Conservation (phyloP, 768 basidiomycete genomes). For the Arthromyces matolae region DNA sequence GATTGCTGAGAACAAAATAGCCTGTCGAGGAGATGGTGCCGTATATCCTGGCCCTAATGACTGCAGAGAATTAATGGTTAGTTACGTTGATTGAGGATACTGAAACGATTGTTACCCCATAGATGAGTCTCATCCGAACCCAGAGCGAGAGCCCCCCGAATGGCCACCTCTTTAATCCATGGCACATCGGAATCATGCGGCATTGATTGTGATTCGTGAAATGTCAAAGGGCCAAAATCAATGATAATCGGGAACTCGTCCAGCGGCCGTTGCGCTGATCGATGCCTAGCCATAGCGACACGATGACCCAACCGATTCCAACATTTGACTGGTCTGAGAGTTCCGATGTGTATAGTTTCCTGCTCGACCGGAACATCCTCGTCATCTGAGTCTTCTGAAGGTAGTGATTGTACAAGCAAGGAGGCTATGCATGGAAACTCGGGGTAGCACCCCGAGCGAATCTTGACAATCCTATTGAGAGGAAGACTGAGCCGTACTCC, state of each 20-base stretch:
- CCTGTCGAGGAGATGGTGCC: conserved; percentile 35
- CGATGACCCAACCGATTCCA: conserved; percentile 27
- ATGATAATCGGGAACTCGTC: conserved; percentile 29
- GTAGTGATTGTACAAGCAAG: conserved; percentile 21
- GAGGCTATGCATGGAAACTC: conserved; percentile 25
- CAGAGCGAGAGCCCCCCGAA: conserved; percentile 31
- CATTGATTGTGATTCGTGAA: conserved; percentile 21
- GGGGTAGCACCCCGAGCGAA: conserved; percentile 20
- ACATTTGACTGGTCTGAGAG: conserved; percentile 19
- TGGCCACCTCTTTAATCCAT: conserved; percentile 24
- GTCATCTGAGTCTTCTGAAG: conserved; percentile 17
- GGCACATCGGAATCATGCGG: conserved; percentile 11
- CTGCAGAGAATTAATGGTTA: conserved; percentile 19
- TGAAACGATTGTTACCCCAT: conserved; percentile 28
- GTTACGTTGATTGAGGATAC: background rate
- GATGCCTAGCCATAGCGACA: conserved; percentile 27
- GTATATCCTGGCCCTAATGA: conserved; percentile 33
- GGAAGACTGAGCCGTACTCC: conserved; percentile 48
- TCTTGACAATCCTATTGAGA: conserved; percentile 31
- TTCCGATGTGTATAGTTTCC: conserved; percentile 29
- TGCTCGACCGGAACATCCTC: conserved; percentile 19
- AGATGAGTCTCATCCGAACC: conserved; percentile 25
- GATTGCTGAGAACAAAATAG: conserved; percentile 37
- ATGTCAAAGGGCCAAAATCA: conserved; percentile 40
- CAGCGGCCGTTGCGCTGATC: conserved; percentile 10